phyloP scores from a whole-genome alignment of 345 rosid genomes.

The Viola odorata region DNA sequence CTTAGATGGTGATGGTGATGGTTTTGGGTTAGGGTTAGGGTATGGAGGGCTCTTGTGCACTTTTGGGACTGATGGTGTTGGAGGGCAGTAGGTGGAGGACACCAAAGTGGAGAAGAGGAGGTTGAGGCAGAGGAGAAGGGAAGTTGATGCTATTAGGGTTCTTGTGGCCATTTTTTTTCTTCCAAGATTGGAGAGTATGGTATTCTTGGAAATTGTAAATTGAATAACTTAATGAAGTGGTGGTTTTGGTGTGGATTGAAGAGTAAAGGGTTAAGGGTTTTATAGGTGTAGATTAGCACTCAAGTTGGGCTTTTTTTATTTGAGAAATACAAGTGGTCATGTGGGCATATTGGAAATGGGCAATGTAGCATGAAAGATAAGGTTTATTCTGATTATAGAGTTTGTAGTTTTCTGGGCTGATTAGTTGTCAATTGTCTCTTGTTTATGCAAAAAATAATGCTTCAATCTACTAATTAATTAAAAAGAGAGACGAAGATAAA shows the following conservation, averaged over 20 bases:
- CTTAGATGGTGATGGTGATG: slow-evolving; percentile 9
- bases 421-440: slow-evolving; percentile 13
- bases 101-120: slow-evolving; percentile 59
- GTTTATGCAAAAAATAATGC: neutral
- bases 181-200: neutral
- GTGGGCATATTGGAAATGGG: slow-evolving; percentile 18
- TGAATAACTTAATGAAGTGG: neutral
- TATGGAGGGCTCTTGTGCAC: neutral
- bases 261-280: slow-evolving; percentile 11
- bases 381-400: neutral
- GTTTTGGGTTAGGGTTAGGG: slow-evolving; percentile 22
- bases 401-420: slow-evolving; percentile 17
- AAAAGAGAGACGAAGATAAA: too few species aligned
- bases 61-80: too few species aligned
- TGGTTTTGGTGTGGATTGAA: neutral
- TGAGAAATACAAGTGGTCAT: slow-evolving; percentile 17
- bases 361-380: slow-evolving; percentile 10
- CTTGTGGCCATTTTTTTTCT: slow-evolving; percentile 17
- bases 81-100: slow-evolving; percentile 28
- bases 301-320: neutral
- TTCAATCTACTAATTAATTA: neutral
- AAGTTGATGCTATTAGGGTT: slow-evolving; percentile 26
- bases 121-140: slow-evolving; percentile 50
- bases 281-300: slow-evolving; percentile 17
- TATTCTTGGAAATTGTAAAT: neutral